phyloP scores from a whole-genome alignment of 23 red algal genomes.

The Agarophyton chilense region DNA sequence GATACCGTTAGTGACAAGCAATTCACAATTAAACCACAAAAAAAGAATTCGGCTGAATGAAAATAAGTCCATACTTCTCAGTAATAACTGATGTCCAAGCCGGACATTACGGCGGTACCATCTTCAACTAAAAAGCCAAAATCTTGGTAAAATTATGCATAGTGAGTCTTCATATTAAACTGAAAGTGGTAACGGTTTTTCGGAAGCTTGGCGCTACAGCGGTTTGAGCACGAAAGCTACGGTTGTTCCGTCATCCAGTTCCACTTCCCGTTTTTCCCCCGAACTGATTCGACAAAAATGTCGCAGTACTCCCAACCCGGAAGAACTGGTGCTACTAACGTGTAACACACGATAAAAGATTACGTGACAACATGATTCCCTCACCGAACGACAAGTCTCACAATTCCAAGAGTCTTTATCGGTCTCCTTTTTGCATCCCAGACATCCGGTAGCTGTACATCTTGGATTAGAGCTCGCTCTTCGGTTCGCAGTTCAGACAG shows the following conservation, averaged over 20 bases:
- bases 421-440: slow-evolving; percentile 8
- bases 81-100: not conserved
- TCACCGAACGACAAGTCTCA: not conserved
- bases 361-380: not conserved
- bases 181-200: not conserved
- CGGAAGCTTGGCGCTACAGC: not conserved
- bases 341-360: slow-evolving; percentile 20
- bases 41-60: not conserved
- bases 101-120: not conserved
- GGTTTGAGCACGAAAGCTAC: not conserved
- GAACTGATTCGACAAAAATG: not conserved
- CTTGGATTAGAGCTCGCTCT: not conserved
- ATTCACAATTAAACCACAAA: not conserved
- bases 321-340: slow-evolving; percentile 10
- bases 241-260: not conserved
- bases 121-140: not conserved
- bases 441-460: not conserved
- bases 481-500: not conserved
- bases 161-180: not conserved
- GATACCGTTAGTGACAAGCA: not conserved
- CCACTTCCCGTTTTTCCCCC: not conserved
- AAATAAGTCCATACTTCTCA: not conserved
- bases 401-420: not conserved
- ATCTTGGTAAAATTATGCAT: not conserved
- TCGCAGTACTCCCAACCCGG: slow-evolving; percentile 9